Percentiles rank a stretch among this genome's conserved stretches.
phyloP scores from a whole-genome alignment of 768 basidiomycete genomes.

The Saitozyma podzolica region DNA sequence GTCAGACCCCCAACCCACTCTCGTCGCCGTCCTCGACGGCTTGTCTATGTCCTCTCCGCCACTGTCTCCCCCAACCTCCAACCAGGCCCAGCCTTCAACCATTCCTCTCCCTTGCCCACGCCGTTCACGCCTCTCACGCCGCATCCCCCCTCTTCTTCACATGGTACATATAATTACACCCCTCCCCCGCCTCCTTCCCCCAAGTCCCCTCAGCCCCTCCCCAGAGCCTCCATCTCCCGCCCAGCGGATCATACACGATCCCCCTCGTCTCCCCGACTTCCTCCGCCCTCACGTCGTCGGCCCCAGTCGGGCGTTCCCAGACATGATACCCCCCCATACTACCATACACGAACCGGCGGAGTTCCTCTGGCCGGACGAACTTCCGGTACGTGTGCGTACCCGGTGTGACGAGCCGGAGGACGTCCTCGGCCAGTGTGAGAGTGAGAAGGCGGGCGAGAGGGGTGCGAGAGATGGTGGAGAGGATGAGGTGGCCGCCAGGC shows the following conservation, averaged over 20 bases:
- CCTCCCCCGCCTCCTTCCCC: slow-evolving; percentile 41
- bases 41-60: too few species aligned
- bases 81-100: too few species aligned
- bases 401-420: slow-evolving; percentile 72
- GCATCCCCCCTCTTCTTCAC: slow-evolving; percentile 43
- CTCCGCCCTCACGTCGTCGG: slow-evolving; percentile 24
- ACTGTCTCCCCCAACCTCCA: too few species aligned
- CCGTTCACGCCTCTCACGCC: too few species aligned
- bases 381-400: slow-evolving; percentile 93
- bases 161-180: slow-evolving; percentile 52
- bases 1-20: too few species aligned
- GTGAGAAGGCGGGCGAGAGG: slow-evolving; percentile 70
- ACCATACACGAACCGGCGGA: slow-evolving; percentile 74
- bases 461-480: slow-evolving; percentile 90
- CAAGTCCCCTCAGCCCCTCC: slow-evolving; percentile 43
- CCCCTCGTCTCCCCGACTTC: slow-evolving; percentile 49
- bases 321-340: slow-evolving; percentile 54
- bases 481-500: slow-evolving; percentile 94
- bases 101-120: too few species aligned
- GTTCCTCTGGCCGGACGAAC: slow-evolving; percentile 81
- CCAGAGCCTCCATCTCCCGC: slow-evolving; percentile 50
- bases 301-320: slow-evolving; percentile 43
- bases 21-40: too few species aligned
- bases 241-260: slow-evolving; percentile 51
- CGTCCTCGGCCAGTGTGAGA: slow-evolving; percentile 75